Evolutionary conservation across 2,329 filamentous ascomycete species (phyloP).

Genomic region (Beauveria rudraprayagi): DNA sequence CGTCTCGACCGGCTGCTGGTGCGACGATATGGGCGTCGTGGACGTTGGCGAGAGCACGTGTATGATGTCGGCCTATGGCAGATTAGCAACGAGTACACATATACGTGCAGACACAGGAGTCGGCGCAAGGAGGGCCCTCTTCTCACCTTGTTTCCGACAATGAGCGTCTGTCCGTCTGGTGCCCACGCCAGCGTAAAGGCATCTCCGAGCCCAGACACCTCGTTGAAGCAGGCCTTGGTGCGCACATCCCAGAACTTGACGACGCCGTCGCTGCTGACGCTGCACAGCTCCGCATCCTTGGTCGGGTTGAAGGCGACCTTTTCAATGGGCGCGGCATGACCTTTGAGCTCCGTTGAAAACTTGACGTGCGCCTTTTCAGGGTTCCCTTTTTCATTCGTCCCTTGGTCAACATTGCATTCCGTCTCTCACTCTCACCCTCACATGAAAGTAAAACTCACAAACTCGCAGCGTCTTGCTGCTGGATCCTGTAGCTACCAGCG

Average conservation of each 20-base stretch:
- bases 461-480: conserved; percentile 63
- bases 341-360: conserved; percentile 67
- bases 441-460: conserved; percentile 40
- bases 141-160: conserved; percentile 65
- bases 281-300: conserved; percentile 70
- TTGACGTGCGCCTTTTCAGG: conserved; percentile 66
- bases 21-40: conserved; percentile 45
- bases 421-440: neutral
- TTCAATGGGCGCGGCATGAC: conserved; percentile 58
- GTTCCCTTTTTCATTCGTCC: conserved; percentile 46
- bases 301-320: conserved; percentile 71
- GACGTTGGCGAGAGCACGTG: conserved; percentile 55
- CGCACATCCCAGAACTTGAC: conserved; percentile 76
- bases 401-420: neutral
- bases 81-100: neutral
- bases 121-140: too few species aligned
- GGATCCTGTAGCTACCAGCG: conserved; percentile 74
- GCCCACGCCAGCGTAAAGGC: conserved; percentile 68
- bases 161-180: conserved; percentile 59
- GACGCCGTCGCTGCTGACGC: conserved; percentile 63
- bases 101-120: neutral
- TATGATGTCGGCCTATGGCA: conserved; percentile 48
- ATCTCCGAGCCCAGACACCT: conserved; percentile 57
- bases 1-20: conserved; percentile 56
- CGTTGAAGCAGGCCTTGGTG: conserved; percentile 61